A percentile compares a stretch with the other conserved stretches of the same genome.
These are phyloP conservation scores for Aureoboletus auriporus DNA, from an alignment of 768 basidiomycete genomes.

Conservation along the genomic window DNA sequence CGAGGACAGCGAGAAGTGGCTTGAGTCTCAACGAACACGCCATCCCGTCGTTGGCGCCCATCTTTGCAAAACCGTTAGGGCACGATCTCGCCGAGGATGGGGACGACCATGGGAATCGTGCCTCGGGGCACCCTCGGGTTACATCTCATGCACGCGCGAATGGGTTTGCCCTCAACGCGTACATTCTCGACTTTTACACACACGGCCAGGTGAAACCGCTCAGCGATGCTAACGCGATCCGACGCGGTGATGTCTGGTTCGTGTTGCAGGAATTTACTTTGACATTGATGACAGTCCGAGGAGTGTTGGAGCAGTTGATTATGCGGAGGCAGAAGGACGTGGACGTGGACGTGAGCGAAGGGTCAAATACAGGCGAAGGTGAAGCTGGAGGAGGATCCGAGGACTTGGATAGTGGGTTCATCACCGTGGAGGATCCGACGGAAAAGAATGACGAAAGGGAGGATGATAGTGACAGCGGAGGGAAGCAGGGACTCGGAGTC, in stretches of 20 bases:
- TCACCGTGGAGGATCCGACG: slow-evolving; percentile 24
- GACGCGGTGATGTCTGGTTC: slow-evolving; percentile 65
- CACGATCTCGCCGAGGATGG: not conserved
- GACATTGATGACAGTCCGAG: slow-evolving; percentile 45
- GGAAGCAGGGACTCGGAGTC: slow-evolving; percentile 1
- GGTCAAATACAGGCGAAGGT: slow-evolving; percentile 10
- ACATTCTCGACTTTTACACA: slow-evolving; percentile 62
- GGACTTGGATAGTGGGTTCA: slow-evolving; percentile 33
- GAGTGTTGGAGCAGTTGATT: slow-evolving; percentile 45
- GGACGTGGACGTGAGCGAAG: slow-evolving; percentile 7
- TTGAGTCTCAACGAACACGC: slow-evolving; percentile 55
- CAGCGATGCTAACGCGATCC: slow-evolving; percentile 50
- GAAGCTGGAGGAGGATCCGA: slow-evolving; percentile 8
- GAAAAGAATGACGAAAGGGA: slow-evolving; percentile 18
- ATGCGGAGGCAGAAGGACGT: slow-evolving; percentile 24
- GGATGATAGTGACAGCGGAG: slow-evolving; percentile 21
- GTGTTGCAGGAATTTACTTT: slow-evolving; percentile 55
- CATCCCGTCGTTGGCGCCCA: slow-evolving; percentile 50
- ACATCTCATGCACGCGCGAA: not conserved
- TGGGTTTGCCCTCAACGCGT: slow-evolving; percentile 50
- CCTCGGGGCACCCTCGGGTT: not conserved
- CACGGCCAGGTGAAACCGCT: slow-evolving; percentile 57
- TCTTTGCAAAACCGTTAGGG: slow-evolving; percentile 25
- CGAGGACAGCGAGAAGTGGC: slow-evolving; percentile 46
- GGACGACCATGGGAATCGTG: not conserved